Percentiles rank a stretch among this genome's conserved stretches.
These are phyloP conservation scores for Colletotrichum gigasporum DNA, from an alignment of 2,329 filamentous ascomycete genomes.

Conservation along the genomic window DNA sequence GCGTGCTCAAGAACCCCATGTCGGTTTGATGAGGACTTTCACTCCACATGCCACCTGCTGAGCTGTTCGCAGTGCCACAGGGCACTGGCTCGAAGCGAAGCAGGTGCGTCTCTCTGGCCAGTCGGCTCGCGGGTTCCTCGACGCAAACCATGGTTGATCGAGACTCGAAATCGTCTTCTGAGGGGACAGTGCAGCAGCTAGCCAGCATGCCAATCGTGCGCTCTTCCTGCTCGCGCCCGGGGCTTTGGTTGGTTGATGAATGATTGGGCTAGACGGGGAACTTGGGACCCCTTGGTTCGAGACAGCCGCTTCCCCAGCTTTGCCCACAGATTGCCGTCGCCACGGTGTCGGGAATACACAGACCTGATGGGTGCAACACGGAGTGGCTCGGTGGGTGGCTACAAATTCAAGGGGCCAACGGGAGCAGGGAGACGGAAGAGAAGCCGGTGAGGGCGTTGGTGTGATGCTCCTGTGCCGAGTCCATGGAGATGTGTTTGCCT, in stretches of 20 bases:
- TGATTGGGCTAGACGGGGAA: neutral
- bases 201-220: neutral
- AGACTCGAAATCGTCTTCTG: neutral
- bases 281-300: neutral
- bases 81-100: conserved; percentile 11
- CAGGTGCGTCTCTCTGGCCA: neutral
- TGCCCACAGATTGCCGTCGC: neutral
- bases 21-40: conserved; percentile 18
- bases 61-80: neutral
- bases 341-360: neutral
- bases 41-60: conserved; percentile 23
- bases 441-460: neutral
- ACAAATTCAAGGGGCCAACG: neutral
- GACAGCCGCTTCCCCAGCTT: neutral
- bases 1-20: neutral
- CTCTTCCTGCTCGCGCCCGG: neutral
- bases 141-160: conserved; percentile 1
- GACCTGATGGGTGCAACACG: neutral
- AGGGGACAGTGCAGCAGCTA: neutral
- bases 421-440: neutral
- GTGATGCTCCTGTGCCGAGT: no score
- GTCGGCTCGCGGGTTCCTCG: conserved; percentile 5
- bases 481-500: no score
- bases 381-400: neutral
- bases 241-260: neutral